Evolutionary conservation across 2,329 filamentous ascomycete genomes (phyloP).

Genomic region (Colletotrichum trifolii): DNA sequence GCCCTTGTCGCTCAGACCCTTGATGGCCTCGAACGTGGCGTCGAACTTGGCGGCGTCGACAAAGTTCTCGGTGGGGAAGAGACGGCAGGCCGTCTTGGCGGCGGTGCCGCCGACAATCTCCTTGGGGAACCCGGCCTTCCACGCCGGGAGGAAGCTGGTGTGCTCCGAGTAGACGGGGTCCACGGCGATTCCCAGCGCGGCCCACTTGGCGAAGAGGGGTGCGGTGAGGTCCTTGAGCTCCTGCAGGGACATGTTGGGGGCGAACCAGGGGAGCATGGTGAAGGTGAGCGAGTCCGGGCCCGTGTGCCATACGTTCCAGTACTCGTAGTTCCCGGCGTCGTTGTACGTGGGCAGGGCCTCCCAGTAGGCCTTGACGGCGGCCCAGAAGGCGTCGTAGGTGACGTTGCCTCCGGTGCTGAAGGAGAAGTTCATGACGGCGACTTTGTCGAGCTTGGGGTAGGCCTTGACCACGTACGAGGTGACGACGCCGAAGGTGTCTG

Average conservation of each 20-base stretch:
- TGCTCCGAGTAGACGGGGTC: conserved; percentile 41
- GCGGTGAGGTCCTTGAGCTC: conserved; percentile 50
- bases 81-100: conserved; percentile 25
- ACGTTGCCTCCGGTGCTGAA: conserved; percentile 45
- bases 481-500: conserved; percentile 68
- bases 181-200: conserved; percentile 43
- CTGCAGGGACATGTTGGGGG: conserved; percentile 42
- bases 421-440: conserved; percentile 55
- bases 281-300: conserved; percentile 41
- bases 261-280: conserved; percentile 46
- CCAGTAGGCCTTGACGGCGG: conserved; percentile 40
- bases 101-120: conserved; percentile 30
- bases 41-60: conserved; percentile 41
- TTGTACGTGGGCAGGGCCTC: conserved; percentile 39
- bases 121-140: conserved; percentile 40
- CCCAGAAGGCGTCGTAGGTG: conserved; percentile 43
- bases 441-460: conserved; percentile 51
- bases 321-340: conserved; percentile 40
- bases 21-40: conserved; percentile 49
- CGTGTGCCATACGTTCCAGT: conserved; percentile 41
- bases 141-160: conserved; percentile 42
- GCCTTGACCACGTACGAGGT: conserved; percentile 64
- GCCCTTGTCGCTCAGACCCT: conserved; percentile 51
- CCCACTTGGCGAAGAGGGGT: conserved; percentile 46
- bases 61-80: conserved; percentile 24